A percentile compares a stretch with the other conserved stretches of the same genome.
Evolutionary conservation across 2,329 filamentous ascomycete species (phyloP).

Genomic region (Sarocladium oryzae): DNA sequence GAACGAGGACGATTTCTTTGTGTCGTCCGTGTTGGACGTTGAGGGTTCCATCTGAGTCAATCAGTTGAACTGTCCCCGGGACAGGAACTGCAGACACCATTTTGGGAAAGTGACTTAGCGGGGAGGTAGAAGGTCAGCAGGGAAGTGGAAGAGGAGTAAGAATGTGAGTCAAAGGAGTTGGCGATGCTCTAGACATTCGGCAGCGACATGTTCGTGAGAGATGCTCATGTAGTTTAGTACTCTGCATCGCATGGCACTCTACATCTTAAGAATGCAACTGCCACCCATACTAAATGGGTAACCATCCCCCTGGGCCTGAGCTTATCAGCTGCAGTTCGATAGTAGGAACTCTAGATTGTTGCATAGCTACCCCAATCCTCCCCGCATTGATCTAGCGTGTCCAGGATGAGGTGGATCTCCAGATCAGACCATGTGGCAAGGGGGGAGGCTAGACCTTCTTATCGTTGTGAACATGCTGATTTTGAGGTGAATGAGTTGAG

Average conservation of each 20-base stretch:
- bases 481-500: no score
- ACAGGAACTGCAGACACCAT: not conserved
- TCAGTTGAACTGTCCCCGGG: not conserved
- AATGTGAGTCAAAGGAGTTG: no score
- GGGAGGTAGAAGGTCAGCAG: not conserved
- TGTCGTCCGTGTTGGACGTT: not conserved
- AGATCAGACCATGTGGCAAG: not conserved
- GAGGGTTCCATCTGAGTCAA: not conserved
- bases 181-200: not conserved
- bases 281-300: no score
- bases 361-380: slow-evolving; percentile 5
- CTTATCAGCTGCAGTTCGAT: not conserved
- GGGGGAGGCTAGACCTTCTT: not conserved
- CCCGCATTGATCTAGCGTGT: slow-evolving; percentile 5
- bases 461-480: not conserved
- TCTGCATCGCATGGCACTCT: no score
- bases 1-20: slow-evolving; percentile 17
- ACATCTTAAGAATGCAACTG: no score
- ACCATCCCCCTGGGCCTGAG: not conserved
- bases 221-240: not conserved
- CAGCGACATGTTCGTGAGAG: not conserved
- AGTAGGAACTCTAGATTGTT: not conserved
- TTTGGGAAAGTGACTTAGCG: not conserved
- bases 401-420: not conserved
- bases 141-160: no score